Conservation (phyloP, 2,329 filamentous ascomycete genomes). For the Aspergillus pseudonomiae region DNA sequence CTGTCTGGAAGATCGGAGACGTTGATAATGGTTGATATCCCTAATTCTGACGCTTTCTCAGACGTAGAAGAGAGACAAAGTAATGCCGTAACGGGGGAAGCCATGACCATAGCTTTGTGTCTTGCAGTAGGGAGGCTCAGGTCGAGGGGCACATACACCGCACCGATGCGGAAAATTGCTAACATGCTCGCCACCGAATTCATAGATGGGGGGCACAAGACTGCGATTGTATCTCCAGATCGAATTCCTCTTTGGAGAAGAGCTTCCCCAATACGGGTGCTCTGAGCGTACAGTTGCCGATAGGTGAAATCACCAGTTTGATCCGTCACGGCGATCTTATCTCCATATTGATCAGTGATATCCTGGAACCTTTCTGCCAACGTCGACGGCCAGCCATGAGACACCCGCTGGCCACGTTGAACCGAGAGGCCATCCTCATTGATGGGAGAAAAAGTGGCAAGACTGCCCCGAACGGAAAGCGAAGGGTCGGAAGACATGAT, state of each 20-base stretch:
- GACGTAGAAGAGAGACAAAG: background rate
- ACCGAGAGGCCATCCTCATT: background rate
- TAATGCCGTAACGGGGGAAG: background rate
- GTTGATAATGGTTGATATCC: background rate
- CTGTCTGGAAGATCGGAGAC: background rate
- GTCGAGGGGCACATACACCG: constrained; percentile 44
- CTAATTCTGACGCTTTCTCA: background rate
- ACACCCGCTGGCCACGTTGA: background rate
- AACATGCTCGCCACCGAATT: constrained; percentile 6
- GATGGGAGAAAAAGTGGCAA: background rate
- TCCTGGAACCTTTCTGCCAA: background rate
- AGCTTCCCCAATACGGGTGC: background rate
- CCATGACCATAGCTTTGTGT: background rate
- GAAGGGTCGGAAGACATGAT: background rate
- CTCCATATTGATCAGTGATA: background rate
- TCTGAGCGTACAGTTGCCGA: background rate
- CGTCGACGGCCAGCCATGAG: background rate
- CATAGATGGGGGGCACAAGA: constrained; percentile 3
- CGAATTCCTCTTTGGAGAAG: background rate
- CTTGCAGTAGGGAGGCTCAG: constrained; percentile 10
- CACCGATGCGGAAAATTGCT: constrained; percentile 31
- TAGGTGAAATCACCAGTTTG: background rate
- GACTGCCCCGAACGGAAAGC: background rate
- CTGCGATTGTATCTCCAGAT: background rate
- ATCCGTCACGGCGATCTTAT: constrained; percentile 4